Evolutionary conservation across 352 stramenopile genomes (phyloP), one percentile per base, ranked within the genome.

Genomic region (Pythium dissotocum): DNA sequence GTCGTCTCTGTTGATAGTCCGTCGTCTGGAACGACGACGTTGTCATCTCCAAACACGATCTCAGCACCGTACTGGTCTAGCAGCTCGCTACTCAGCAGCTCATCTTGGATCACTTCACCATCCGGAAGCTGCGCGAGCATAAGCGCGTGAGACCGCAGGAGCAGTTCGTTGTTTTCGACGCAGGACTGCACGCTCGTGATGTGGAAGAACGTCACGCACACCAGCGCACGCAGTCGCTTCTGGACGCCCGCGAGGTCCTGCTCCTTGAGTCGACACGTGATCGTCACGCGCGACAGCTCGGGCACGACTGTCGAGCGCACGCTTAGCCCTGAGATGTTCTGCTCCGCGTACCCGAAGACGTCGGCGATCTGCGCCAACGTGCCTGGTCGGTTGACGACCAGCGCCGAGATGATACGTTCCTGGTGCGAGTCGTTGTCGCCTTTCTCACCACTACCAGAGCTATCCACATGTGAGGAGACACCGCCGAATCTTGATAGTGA

Each of bases 151-250:
- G 81, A 88, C 21, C 82, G 81, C 51, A 93, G 61, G 48, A 93
- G 59, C 18, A 89, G 69, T 55, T 90, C 79, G 32, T 88, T 76
- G 72, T 85, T 89, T 57, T 82, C 67, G 26, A 90, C 68, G 35
- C 82, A 91, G 32, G 85, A 87, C 21, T 70, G 69, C 71, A 86
- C 75, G 24, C 78, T 89, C 35, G 85, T 93, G 56, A 91, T 77
- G 60, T 93, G 85, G 76, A 91, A 90, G 63, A 93, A 93, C 14
- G 85, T 90, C 53, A 93, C 73, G 58, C 72, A 80, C 53, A 93
- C 85, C 2, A 93, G 78, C 26, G 83, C 72, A 1, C 77, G 72
- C 28, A 91, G 78, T 0, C 83, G 77, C 38, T 79, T 85, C 66
- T 90, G 79, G 35, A 93, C 74, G 28, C 69, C 68, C 14, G 70